phyloP scores from a whole-genome alignment of 768 basidiomycete species.

The Kwoniella mangroviensis region DNA sequence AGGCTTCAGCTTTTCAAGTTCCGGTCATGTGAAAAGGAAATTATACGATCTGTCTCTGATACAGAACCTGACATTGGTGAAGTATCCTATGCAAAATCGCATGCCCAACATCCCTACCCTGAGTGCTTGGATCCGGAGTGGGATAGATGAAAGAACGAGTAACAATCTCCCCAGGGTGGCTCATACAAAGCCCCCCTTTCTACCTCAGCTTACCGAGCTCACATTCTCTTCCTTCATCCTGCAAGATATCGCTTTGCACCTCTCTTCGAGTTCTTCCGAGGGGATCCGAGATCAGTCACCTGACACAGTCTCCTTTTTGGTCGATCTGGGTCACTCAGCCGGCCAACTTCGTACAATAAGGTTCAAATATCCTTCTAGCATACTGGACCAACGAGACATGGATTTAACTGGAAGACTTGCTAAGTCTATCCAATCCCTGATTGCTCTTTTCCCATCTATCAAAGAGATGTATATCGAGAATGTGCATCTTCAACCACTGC shows the following conservation, averaged over 20 bases:
- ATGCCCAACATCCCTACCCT: background rate
- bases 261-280: background rate
- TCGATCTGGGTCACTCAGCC: background rate
- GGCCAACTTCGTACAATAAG: background rate
- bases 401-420: background rate
- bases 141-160: background rate
- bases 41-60: background rate
- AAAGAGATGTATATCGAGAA: background rate
- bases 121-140: too few relatives aligned
- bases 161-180: background rate
- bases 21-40: background rate
- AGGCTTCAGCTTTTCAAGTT: background rate
- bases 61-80: background rate
- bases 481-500: constrained; percentile 7
- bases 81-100: background rate
- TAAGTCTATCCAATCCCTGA: background rate
- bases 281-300: background rate
- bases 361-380: background rate
- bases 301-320: background rate
- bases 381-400: constrained; percentile 1
- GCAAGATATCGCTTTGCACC: background rate
- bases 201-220: background rate
- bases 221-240: background rate
- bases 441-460: background rate
- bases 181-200: background rate